Percentiles rank a stretch among this genome's conserved stretches.
Conservation (phyloP, 163 green algal species). For the Volvox carteri region DNA sequence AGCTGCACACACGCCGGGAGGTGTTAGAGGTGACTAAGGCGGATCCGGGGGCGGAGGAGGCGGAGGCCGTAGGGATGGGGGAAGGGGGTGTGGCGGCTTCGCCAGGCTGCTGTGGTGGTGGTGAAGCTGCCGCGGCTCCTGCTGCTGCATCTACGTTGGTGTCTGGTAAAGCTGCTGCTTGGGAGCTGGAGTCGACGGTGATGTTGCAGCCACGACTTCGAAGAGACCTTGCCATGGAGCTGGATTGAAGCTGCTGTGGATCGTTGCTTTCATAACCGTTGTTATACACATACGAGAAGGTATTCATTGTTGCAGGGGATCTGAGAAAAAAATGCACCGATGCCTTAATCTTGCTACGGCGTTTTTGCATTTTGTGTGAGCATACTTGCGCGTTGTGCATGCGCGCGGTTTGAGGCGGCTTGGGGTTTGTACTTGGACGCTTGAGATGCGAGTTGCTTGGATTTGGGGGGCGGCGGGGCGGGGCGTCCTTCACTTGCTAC, state of each 20-base stretch:
- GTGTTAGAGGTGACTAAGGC: not conserved
- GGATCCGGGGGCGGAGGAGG: too few relatives aligned
- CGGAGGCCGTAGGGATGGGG: not conserved
- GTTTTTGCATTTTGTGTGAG: too few relatives aligned
- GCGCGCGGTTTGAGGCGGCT: too few relatives aligned
- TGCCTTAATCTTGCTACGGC: too few relatives aligned
- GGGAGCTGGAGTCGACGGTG: slow-evolving; percentile 5
- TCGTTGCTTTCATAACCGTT: not conserved
- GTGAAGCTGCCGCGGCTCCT: not conserved
- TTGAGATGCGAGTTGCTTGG: too few relatives aligned
- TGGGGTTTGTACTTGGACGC: too few relatives aligned
- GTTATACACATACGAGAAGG: too few relatives aligned
- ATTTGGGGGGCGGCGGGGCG: too few relatives aligned
- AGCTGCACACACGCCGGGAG: slow-evolving; percentile 33
- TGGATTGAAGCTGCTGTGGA: slow-evolving; percentile 21
- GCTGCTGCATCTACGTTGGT: not conserved
- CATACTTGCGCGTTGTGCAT: too few relatives aligned
- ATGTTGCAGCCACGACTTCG: slow-evolving; percentile 25
- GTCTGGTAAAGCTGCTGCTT: not conserved
- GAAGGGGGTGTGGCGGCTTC: not conserved
- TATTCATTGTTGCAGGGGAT: too few relatives aligned
- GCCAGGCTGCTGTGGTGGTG: not conserved
- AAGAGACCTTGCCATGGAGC: slow-evolving; percentile 36
- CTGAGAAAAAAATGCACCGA: too few relatives aligned
- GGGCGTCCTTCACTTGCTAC: too few relatives aligned